Base-by-base conservation (phyloP, 768 basidiomycete species). In the Neoboletus brunneissimus region DNA sequence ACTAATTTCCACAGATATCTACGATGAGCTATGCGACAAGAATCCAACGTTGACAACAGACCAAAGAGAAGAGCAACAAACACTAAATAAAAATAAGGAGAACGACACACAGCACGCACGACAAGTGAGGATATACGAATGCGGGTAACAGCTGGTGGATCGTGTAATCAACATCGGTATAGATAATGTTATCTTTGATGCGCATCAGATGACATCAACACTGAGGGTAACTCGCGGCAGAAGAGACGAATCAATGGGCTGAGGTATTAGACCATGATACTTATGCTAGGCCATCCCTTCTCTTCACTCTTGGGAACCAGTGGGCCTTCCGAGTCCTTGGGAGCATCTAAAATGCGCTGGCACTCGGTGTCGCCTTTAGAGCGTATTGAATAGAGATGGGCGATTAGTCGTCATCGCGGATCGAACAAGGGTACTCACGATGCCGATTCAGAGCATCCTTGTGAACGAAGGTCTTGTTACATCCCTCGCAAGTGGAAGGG, bases 361-460 rank as follows among this genome's bases (percentile, higher is more conserved):
- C 91, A 92, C 48, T 91, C 91, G 8, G 86, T 81, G 27, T 89
- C 90, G 57, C 88, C 88, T 64, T 91, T 89, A 8, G 90, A 91
- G 51, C 85, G 81, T 63, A 91, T 86, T 90, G 62, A 37, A 38
- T 53, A 38, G 18, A 20, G 23, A 42, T 20, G 35, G 32, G 16
- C 42, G 41, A 53, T 37, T 22, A 50, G n/a, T 40, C 20, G 41
- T 35, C 5, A 56, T 32, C 43, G 32, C 29, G 25, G 42, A 44
- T 7, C 16, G 38, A 48, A 16, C 9, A 40, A 37, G 52, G 23
- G 59, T 42, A 86, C 91, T 77, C 73, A 94, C 91, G 74, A 77
- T 98, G 95, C 58, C 95, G 75, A 66, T 95, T 95, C 52, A 98
- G 79, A 41, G 95, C 95, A 72, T 97, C 94, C 82, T 96, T 88